A percentile compares a stretch with the other conserved stretches of the same genome.
These are phyloP conservation scores for Balansia obtecta DNA, from an alignment of 2,329 filamentous ascomycete species.

Conservation along the genomic window DNA sequence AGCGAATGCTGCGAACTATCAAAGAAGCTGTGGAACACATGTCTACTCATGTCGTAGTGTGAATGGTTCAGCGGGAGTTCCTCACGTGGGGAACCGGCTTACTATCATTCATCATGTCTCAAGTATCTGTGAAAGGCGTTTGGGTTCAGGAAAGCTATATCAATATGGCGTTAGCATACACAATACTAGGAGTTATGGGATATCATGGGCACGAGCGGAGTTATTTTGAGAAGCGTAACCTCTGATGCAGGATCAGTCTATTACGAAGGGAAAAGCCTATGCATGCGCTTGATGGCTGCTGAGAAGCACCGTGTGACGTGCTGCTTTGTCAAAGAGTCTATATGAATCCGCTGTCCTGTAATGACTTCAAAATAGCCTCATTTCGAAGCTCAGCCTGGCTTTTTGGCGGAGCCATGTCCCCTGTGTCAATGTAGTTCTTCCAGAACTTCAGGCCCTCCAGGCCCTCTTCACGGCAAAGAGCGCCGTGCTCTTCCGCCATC, in stretches of 20 bases:
- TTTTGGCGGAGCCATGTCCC: slow-evolving; percentile 21
- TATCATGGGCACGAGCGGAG: not conserved
- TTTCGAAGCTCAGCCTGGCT: slow-evolving; percentile 19
- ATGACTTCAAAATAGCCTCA: slow-evolving; percentile 29
- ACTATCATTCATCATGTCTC: not conserved
- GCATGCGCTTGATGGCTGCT: not conserved
- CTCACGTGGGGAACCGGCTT: not conserved
- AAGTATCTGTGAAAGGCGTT: not conserved
- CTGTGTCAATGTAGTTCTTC: slow-evolving; percentile 59
- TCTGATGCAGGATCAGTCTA: not conserved
- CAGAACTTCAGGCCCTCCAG: slow-evolving; percentile 88
- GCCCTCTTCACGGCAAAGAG: slow-evolving; percentile 80
- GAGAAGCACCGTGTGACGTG: not conserved
- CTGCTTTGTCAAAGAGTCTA: not conserved
- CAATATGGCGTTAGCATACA: not conserved
- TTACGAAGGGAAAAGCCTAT: not conserved
- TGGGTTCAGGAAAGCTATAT: not conserved
- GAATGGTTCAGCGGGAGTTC: slow-evolving; percentile 4
- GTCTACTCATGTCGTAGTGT: slow-evolving; percentile 48
- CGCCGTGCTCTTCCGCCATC: slow-evolving; percentile 89
- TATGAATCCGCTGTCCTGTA: slow-evolving; percentile 31
- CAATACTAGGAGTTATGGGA: not conserved
- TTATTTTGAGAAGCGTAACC: not conserved
- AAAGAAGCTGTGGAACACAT: slow-evolving; percentile 52
- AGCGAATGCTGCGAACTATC: slow-evolving; percentile 46